Percentiles rank a stretch among this genome's conserved stretches.
These are phyloP conservation scores for Pseudopediastrum boryanum DNA, from an alignment of 139 green algal genomes.

Conservation along the genomic window DNA sequence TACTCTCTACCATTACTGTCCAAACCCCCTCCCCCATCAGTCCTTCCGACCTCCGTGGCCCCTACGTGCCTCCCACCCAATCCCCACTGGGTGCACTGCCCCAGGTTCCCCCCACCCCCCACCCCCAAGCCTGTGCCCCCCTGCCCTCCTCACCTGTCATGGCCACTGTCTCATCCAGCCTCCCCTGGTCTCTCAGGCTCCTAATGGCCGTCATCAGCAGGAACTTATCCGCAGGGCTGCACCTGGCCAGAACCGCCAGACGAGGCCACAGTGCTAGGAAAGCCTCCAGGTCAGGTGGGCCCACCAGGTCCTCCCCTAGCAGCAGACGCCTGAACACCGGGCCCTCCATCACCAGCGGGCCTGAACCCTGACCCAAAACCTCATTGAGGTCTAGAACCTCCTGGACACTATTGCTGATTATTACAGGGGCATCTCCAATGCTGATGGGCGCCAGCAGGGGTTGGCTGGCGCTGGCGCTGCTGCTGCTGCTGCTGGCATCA, in stretches of 20 bases:
- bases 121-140: neutral
- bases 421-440: no score
- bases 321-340: constrained; percentile 64
- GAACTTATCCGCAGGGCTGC: constrained; percentile 91
- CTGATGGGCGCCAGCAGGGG: no score
- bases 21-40: no score
- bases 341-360: constrained; percentile 65
- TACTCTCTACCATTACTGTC: no score
- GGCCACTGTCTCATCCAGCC: neutral
- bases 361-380: no score
- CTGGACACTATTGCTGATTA: no score
- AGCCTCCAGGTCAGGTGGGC: constrained; percentile 56
- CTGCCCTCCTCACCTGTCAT: constrained; percentile 32
- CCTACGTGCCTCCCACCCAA: no score
- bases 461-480: no score
- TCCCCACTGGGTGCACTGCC: no score
- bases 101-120: no score
- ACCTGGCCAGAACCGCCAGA: constrained; percentile 90
- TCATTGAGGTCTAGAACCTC: no score
- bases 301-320: constrained; percentile 60
- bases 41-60: no score
- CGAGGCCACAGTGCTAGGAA: constrained; percentile 73
- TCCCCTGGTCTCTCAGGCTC: neutral
- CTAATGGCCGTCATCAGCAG: constrained; percentile 68
- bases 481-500: constrained; percentile 3